Percentiles rank a stretch among this genome's conserved stretches.
Evolutionary conservation across 2,329 filamentous ascomycete species (phyloP).

Genomic region (Epichloe typhina): DNA sequence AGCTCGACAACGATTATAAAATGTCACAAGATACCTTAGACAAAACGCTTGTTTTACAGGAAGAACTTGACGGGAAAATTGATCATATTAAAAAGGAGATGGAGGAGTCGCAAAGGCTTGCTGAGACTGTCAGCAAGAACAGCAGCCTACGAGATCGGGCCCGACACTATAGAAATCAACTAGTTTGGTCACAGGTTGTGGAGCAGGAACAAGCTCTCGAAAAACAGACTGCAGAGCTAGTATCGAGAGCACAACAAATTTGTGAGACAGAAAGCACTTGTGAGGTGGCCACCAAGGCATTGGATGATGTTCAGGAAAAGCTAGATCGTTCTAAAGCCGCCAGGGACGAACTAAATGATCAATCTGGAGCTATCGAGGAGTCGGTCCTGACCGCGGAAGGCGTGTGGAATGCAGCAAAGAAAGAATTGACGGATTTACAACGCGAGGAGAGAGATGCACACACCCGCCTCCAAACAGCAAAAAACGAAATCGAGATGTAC

Average conservation of each 20-base stretch:
- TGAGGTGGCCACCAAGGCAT: conserved; percentile 33
- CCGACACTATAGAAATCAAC: conserved; percentile 47
- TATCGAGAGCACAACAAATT: conserved; percentile 14
- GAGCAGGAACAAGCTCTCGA: conserved; percentile 51
- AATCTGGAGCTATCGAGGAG: conserved; percentile 33
- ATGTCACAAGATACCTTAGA: conserved; percentile 70
- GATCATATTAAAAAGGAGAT: conserved; percentile 25
- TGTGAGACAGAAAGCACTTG: conserved; percentile 15
- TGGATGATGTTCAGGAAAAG: conserved; percentile 33
- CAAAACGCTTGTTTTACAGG: conserved; percentile 32
- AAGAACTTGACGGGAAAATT: conserved; percentile 23
- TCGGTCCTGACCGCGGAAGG: conserved; percentile 31
- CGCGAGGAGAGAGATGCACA: conserved; percentile 54
- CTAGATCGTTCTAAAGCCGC: conserved; percentile 24
- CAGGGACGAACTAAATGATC: conserved; percentile 30
- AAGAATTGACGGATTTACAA: conserved; percentile 39
- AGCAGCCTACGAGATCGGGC: conserved; percentile 49
- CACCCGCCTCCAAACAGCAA: conserved; percentile 39
- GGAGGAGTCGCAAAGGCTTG: conserved; percentile 49
- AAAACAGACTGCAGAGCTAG: conserved; percentile 17
- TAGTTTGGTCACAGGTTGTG: conserved; percentile 79
- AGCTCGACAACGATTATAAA: conserved; percentile 82
- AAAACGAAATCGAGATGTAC: conserved; percentile 30
- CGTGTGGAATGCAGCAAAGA: conserved; percentile 39
- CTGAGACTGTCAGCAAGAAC: conserved; percentile 53